Base-by-base conservation (phyloP, 1,284 basidiomycete genomes). In the Microbotryum intermedium region DNA sequence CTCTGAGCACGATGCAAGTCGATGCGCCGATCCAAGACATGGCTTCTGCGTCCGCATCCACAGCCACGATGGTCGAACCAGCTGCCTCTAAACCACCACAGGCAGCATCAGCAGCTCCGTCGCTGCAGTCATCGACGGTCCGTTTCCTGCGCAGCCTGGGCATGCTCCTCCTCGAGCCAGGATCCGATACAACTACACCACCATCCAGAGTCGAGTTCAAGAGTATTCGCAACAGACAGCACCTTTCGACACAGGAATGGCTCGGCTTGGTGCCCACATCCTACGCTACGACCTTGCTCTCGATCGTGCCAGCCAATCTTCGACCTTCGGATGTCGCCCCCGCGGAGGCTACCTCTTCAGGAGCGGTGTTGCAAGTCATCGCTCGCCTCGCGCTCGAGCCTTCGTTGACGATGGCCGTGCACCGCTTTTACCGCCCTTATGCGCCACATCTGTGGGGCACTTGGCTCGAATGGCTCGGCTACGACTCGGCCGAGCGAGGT, bases 401-500 rank as follows among this genome's bases (percentile, higher is more conserved):
- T 0, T 50, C 56, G 1, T 62, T 71, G 50, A 72, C 72, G 1
- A 21, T 67, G 21, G 54, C 56, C 10, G 66, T 75, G 20, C 67
- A 72, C 18, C 57, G 69, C 7, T 57, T 62, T 1, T 74, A 72
- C 62, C 65, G 71, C 29, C 72, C 74, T 4, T 20, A 74, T 16
- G 67, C 73, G 20, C 28, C 68, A 25, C 72, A 74, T n/a, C 63
- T 77, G 7, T 61, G 68, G 21, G 67, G 69, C 1, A 56, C 71
- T 5, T 64, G 66, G 53, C 50, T 74, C 29, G 58, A 67, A 10
- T 60, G 67, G 26, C 67, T 69, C 34, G 62, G 68, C 10, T 53
- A 64, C 28, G 49, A 55, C 29, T 60, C 57, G n/a, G 52, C 56
- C 34, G 62, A 57, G 58, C 47, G 51, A 23, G 39, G 52, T 23